Base-by-base conservation (phyloP, 768 basidiomycete species). In the Udeniomyces megalosporus region DNA sequence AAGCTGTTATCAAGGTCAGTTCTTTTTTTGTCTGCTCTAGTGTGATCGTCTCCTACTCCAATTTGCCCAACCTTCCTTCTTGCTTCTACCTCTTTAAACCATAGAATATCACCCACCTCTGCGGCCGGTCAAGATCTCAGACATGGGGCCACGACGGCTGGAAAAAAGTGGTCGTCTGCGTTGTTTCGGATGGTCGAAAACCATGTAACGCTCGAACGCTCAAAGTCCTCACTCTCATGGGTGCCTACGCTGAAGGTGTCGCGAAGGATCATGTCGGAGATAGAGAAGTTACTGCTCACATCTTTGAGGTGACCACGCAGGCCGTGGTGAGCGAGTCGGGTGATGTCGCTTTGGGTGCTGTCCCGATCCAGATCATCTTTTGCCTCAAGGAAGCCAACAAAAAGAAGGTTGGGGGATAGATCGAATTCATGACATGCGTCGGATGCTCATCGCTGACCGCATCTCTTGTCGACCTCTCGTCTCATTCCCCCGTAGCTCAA, bases 141-240 rank as follows among this genome's bases (percentile, higher is more conserved):
- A 85, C 77, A 26, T 89, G 87, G 87, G 51, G 87, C 22, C 74
- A 83, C 3, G 84, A 88, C 52, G 87, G 86, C 15, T 89, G n/a
- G 8, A 42, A 8, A 42, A 42, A 8, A 42, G 38, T 88, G 38
- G 87, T 89, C 42, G 87, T 89, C 34, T 89, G 87, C 68, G 75
- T 89, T 51, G 87, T 89, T 24, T 88, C 85, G 31, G 87, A 89
- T 69, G 87, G 87, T 46, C 82, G 87, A 28, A 84, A 57, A 35
- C 22, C 22, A 4, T 28, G 22, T 28, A 57, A 57, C 28, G 44
- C 56, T 24, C 34, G 56, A n/a, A 57, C 56, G 17, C 51, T 35
- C 17, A 59, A 60, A 52, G 49, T 48, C n/a, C 29, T 59, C 45
- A 1, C 56, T 24, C 56, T 48, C 1, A 60, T 60, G 58, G 58